These are phyloP conservation scores for Eimeria falciformis DNA, from an alignment of 169 alveolate genomes.

Conservation along the genomic window DNA sequence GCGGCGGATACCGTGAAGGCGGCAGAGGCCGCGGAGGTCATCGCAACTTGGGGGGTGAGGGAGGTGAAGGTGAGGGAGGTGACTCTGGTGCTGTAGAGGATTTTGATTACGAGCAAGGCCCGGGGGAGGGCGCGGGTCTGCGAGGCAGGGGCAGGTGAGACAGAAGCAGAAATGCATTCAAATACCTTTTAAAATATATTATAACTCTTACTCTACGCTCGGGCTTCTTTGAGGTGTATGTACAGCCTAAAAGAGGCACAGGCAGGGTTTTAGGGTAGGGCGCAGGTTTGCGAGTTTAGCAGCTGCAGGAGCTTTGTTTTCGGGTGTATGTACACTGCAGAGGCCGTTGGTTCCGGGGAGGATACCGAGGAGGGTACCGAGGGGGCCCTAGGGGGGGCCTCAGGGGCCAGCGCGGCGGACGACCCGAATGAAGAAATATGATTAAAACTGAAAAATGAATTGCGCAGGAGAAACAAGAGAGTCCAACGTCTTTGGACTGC, in stretches of 20 bases:
- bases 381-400: conserved; percentile 80
- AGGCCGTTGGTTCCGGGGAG: conserved; percentile 80
- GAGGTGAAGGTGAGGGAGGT: conserved; percentile 76
- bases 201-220: background rate
- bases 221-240: background rate
- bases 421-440: background rate
- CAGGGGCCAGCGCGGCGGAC: conserved; percentile 79
- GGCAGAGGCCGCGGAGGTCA: conserved; percentile 78
- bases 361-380: conserved; percentile 80
- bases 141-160: background rate
- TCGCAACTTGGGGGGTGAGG: conserved; percentile 76
- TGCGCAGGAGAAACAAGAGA: too few relatives aligned
- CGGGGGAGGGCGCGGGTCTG: background rate
- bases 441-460: too few relatives aligned
- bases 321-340: background rate
- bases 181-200: background rate
- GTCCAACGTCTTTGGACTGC: background rate
- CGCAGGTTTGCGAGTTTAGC: conserved; percentile 42
- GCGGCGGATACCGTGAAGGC: conserved; percentile 76
- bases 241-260: background rate
- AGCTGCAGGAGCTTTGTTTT: conserved; percentile 64
- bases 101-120: conserved; percentile 30
- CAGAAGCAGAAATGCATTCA: background rate
- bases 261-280: background rate
- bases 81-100: conserved; percentile 77